These are phyloP conservation scores for Xylariaceae sp. DNA, from an alignment of 2,329 filamentous ascomycete species.

Conservation along the genomic window DNA sequence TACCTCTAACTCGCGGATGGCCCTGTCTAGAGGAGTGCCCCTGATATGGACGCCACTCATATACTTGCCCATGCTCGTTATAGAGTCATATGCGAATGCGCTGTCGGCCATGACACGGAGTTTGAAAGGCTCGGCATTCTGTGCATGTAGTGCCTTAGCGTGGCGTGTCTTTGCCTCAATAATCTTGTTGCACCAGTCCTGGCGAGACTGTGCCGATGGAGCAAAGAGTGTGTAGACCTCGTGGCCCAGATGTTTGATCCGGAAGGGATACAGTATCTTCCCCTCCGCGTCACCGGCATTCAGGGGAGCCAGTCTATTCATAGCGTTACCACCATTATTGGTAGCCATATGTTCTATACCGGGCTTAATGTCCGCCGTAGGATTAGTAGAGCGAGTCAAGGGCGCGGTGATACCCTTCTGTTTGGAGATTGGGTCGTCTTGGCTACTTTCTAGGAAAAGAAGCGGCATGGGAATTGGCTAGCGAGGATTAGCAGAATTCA, in stretches of 20 bases:
- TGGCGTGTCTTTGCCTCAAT: conserved; percentile 92
- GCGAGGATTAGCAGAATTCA: conserved; percentile 26
- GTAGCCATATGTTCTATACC: conserved; percentile 65
- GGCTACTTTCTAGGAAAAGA: conserved; percentile 83
- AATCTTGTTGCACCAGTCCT: conserved; percentile 91
- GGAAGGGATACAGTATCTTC: conserved; percentile 88
- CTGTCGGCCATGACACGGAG: conserved; percentile 87
- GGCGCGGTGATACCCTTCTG: conserved; percentile 67
- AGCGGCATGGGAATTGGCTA: conserved; percentile 93
- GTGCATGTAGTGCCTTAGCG: conserved; percentile 78
- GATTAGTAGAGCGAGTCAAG: conserved; percentile 54
- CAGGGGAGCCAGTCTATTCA: conserved; percentile 39
- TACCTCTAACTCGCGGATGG: conserved; percentile 82
- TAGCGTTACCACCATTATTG: conserved; percentile 51
- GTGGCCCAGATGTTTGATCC: conserved; percentile 89
- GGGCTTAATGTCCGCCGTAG: conserved; percentile 53
- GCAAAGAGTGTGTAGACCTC: conserved; percentile 91
- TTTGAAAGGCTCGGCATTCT: conserved; percentile 94
- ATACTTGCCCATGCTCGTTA: conserved; percentile 54
- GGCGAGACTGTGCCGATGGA: conserved; percentile 64
- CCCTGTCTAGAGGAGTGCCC: conserved; percentile 85
- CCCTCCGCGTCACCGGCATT: conserved; percentile 66
- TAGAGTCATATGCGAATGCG: conserved; percentile 74
- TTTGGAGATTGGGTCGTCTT: conserved; percentile 86
- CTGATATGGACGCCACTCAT: conserved; percentile 66